Conservation (phyloP, 345 rosid genomes). For the Syzygium aqueum region DNA sequence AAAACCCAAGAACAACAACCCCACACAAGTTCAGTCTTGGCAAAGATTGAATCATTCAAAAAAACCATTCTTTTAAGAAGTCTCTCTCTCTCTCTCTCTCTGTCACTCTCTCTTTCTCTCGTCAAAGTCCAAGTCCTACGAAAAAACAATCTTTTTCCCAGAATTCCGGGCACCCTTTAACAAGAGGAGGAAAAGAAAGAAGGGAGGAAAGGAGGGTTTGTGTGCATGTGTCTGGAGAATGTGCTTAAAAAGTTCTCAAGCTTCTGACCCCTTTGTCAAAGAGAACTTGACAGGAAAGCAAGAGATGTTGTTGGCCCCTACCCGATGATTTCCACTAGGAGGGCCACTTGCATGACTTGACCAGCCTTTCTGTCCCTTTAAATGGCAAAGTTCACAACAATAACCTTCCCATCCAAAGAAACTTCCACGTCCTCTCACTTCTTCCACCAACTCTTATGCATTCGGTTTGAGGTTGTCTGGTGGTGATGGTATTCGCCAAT, state of each 20-base stretch:
- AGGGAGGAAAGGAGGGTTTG: background rate
- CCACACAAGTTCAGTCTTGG: background rate
- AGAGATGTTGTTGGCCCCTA: background rate
- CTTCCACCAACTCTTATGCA: background rate
- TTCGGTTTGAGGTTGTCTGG: background rate
- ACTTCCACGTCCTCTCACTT: background rate
- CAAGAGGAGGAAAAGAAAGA: background rate
- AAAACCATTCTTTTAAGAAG: background rate
- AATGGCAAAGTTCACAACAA: constrained; percentile 9
- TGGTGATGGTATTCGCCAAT: background rate
- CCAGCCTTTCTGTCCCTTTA: constrained; percentile 6
- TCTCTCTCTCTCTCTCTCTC: background rate
- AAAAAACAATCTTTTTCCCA: constrained; percentile 39
- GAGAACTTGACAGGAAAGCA: background rate
- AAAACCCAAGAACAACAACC: background rate
- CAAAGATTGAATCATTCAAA: background rate
- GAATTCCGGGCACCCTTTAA: constrained; percentile 37
- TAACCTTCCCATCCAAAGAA: background rate
- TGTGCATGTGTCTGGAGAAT: background rate
- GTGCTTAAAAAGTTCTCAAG: background rate
- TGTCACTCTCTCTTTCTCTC: constrained; percentile 2
- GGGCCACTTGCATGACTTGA: background rate
- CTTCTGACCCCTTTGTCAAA: background rate
- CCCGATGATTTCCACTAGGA: background rate
- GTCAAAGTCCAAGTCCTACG: constrained; percentile 53